Base-by-base conservation (phyloP, 805 yeast genomes). In the Candida chilensis region DNA sequence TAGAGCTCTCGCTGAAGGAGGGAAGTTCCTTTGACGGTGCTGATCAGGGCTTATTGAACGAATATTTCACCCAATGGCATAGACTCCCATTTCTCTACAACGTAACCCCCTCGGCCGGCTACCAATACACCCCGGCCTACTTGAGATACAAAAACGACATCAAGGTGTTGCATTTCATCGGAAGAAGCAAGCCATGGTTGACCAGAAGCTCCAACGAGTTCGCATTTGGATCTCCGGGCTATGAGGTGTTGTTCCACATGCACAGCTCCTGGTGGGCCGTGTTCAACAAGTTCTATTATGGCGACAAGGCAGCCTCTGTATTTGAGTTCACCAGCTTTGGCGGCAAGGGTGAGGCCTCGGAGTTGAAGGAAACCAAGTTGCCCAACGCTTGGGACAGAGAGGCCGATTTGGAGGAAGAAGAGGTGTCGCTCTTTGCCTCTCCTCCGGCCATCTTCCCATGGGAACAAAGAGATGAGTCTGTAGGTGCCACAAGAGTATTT, bases 1-100 rank as follows among this genome's bases (percentile, higher is more conserved):
- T n/a, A 17, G 28, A 38, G 2, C 51, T 52, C 19, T 48, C 57
- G 28, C 19, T 32, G 2, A 38, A n/a, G n/a, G n/a, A n/a, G n/a
- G 28, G 36, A 11, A 45, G 44, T 3, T 59, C 75, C 34, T 63
- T 63, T 34, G 70, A 63, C 38, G 70, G 70, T 6, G 70, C 68
- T 3, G 70, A 63, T 44, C 70, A 63, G 36, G 68, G 70, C 4
- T 45, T 63, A 24, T 50, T 63, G 36, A 63, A 63, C 45, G 66
- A 63, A 43, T 79, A 70, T 44, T 85, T 83, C 48, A 67, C 40
- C 3, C 50, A 54, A 32, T 88, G 96, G 96, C 52, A 63, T 19
- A 66, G 73, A 28, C 55, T 92, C 28, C 88, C 96, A 2, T 90
- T 88, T 43, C 42, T 73, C 27, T 90, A 75, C 61, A 90, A 90